phyloP scores from a whole-genome alignment of 768 basidiomycete genomes.

The Leccinum pellstonianum region DNA sequence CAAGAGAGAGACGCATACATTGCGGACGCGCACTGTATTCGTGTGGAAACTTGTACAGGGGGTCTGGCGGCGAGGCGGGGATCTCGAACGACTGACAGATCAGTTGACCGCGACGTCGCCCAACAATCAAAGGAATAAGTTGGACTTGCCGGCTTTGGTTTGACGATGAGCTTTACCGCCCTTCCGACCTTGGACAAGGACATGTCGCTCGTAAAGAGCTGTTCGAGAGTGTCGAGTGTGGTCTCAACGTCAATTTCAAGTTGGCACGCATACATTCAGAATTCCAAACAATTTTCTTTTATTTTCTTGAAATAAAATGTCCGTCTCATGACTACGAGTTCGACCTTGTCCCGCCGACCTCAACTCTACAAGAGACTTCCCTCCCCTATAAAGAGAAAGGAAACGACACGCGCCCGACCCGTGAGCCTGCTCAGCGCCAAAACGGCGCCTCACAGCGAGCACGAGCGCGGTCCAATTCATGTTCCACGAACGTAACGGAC shows the following conservation, averaged over 20 bases:
- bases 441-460: constrained; percentile 54
- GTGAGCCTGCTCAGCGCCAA: constrained; percentile 50
- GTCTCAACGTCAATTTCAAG: not conserved
- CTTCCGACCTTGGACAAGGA: constrained; percentile 17
- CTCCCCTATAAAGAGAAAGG: constrained; percentile 13
- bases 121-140: not conserved
- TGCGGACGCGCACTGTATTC: constrained; percentile 17
- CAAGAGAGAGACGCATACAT: too few relatives aligned
- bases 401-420: constrained; percentile 38
- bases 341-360: constrained; percentile 36
- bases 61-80: constrained; percentile 27
- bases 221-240: not conserved
- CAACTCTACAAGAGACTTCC: constrained; percentile 59
- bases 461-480: constrained; percentile 39
- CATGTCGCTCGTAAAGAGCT: not conserved
- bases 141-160: constrained; percentile 30
- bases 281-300: constrained; percentile 12
- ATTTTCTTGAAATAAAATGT: constrained; percentile 37
- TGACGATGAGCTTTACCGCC: constrained; percentile 25
- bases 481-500: constrained; percentile 78
- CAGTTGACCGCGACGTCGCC: not conserved
- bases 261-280: not conserved
- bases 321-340: constrained; percentile 69
- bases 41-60: constrained; percentile 26
- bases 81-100: constrained; percentile 25